These are phyloP conservation scores for Cladosporium oxysporum DNA, from an alignment of 2,329 filamentous ascomycete species.

Conservation along the genomic window DNA sequence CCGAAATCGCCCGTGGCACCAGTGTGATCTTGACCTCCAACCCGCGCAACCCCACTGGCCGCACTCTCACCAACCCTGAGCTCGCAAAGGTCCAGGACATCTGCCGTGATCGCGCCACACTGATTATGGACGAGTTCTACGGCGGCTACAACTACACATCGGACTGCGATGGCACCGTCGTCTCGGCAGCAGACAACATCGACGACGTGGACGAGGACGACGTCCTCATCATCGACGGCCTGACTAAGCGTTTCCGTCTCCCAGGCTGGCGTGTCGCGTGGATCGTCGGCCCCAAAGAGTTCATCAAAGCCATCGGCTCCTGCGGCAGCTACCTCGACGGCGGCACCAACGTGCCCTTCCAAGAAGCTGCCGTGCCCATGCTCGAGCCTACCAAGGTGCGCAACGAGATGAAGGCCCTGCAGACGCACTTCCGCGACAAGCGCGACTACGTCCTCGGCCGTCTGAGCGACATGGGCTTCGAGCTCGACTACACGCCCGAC, in stretches of 20 bases:
- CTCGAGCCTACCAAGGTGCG: slow-evolving; percentile 81
- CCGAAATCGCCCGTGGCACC: slow-evolving; percentile 51
- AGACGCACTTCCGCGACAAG: slow-evolving; percentile 88
- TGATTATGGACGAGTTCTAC: slow-evolving; percentile 98
- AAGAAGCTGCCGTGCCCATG: slow-evolving; percentile 90
- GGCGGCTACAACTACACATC: slow-evolving; percentile 90
- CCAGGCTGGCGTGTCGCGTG: slow-evolving; percentile 96
- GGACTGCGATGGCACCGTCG: slow-evolving; percentile 85
- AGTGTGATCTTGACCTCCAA: slow-evolving; percentile 90
- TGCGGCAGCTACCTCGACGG: slow-evolving; percentile 86
- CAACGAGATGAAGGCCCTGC: slow-evolving; percentile 84
- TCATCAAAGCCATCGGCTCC: slow-evolving; percentile 87
- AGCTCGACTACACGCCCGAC: slow-evolving; percentile 76
- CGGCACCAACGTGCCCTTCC: slow-evolving; percentile 92
- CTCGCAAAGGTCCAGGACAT: slow-evolving; percentile 89
- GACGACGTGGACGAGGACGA: slow-evolving; percentile 76
- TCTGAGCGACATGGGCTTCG: slow-evolving; percentile 82
- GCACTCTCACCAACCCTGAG: slow-evolving; percentile 81
- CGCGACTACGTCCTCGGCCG: slow-evolving; percentile 85
- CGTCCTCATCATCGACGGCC: slow-evolving; percentile 89
- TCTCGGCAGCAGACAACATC: slow-evolving; percentile 86
- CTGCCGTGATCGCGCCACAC: slow-evolving; percentile 83
- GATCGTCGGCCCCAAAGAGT: slow-evolving; percentile 95
- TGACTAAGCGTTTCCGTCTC: slow-evolving; percentile 95
- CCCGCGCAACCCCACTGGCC: slow-evolving; percentile 89